A percentile compares a stretch with the other conserved stretches of the same genome.
phyloP scores from a whole-genome alignment of 176 grass and related monocot genomes.

The Ampelocalamus luodianensis region DNA sequence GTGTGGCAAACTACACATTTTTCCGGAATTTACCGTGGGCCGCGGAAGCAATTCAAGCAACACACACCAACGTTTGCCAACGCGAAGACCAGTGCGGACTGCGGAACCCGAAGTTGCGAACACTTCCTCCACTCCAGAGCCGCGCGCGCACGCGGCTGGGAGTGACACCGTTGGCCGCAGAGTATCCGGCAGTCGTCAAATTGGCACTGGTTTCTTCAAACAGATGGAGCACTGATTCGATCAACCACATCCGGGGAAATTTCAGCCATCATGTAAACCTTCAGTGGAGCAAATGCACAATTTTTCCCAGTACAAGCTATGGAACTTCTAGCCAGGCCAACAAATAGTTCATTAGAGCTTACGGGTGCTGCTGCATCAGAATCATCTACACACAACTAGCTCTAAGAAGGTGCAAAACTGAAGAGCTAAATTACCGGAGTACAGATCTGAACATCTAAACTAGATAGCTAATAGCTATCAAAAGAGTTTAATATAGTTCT shows the following conservation, averaged over 20 bases:
- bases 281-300: neutral
- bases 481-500: constrained; percentile 32
- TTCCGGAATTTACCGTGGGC: too few species aligned
- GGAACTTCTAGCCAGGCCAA: constrained; percentile 30
- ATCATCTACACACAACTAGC: constrained; percentile 46
- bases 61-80: too few species aligned
- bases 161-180: too few species aligned
- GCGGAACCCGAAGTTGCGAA: too few species aligned
- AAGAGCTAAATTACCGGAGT: constrained; percentile 3
- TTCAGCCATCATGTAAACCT: neutral
- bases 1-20: too few species aligned
- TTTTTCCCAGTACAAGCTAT: neutral
- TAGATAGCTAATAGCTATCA: constrained; percentile 43
- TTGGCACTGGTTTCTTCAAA: neutral
- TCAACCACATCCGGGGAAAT: neutral
- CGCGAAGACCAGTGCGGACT: too few species aligned
- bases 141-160: too few species aligned
- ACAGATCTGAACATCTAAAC: constrained; percentile 41
- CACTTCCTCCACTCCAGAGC: too few species aligned
- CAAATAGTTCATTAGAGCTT: constrained; percentile 29
- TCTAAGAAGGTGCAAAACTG: constrained; percentile 40
- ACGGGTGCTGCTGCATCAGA: constrained; percentile 14
- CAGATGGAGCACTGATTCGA: neutral
- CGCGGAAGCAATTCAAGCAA: too few species aligned
- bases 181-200: neutral